Evolutionary conservation across 768 basidiomycete genomes (phyloP), one percentile per base, ranked within the genome.

Genomic region (Suillus paluster): DNA sequence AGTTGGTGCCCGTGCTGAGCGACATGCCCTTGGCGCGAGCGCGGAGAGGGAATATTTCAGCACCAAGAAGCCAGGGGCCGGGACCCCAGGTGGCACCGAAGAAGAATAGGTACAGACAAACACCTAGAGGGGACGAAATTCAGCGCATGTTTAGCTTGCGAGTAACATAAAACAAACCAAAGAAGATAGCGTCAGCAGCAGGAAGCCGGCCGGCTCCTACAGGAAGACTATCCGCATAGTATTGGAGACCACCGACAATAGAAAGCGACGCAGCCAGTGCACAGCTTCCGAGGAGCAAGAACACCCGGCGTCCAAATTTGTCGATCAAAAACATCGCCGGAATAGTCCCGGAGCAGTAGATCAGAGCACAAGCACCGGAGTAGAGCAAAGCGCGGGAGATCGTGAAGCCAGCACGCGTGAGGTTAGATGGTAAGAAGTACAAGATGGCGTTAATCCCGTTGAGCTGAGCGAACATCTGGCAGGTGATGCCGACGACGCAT

Each of bases 31-130:
- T 76, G 57, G 78, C 78, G 46, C 77, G 75, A 19, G 75, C 76
- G 6, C 75, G 73, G 58, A 76, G 73, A 41, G 77, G 81, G 65
- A 84, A 85, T 45, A 84, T 75, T 62, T 85, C 84, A 2, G 82
- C 83, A 19, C 78, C 78, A 52, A 85, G 79, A 12, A 84, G 76
- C 83, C 83, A 85, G 2, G 84, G 81, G 23, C 78, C 78, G 0
- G 84, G 84, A 44, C 84, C 84, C 84, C 84, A 84, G 67, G 84
- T 82, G 23, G 81, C 82, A 6, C 82, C 84, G 57, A 81, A 86
- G 66, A 86, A 78, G 69, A 87, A 86, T 25, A 88, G 78, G 68
- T 87, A 88, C n/a, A 83, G 66, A 66, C 83, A 83, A 58, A 85
- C 79, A 62, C 81, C 49, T 50, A 3, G 25, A 30, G 6, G 11